Evolutionary conservation across 345 rosid genomes (phyloP).

Genomic region (Punica granatum): DNA sequence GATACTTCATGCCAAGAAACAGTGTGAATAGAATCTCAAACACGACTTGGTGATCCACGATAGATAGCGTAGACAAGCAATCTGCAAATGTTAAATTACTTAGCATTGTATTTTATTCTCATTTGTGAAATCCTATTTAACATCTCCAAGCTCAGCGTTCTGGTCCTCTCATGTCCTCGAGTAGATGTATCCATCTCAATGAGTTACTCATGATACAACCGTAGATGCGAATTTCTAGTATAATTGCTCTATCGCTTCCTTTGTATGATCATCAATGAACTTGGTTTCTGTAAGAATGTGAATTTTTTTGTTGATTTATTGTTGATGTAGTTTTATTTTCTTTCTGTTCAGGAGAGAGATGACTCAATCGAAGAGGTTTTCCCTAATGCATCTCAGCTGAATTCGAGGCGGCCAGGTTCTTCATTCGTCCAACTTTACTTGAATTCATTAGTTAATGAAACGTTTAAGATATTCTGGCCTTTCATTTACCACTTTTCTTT

Average conservation of each 20-base stretch:
- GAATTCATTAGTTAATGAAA: constrained; percentile 48
- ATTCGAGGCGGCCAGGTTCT: constrained; percentile 64
- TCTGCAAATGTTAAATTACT: neutral
- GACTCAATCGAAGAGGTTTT: constrained; percentile 50
- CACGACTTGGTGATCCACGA: neutral
- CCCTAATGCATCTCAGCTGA: constrained; percentile 44
- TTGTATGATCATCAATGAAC: neutral
- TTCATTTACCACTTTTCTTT: neutral
- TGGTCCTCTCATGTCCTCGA: neutral
- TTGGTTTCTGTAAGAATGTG: neutral
- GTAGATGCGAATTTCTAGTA: neutral
- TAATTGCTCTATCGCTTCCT: neutral
- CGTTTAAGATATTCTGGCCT: constrained; percentile 34
- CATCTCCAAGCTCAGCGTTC: too few species aligned
- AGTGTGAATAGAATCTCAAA: neutral
- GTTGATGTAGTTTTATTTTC: neutral
- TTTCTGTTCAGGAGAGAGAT: constrained; percentile 48
- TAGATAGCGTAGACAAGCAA: neutral
- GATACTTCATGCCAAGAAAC: neutral
- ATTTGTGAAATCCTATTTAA: too few species aligned
- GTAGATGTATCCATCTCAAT: neutral
- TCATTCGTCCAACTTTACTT: constrained; percentile 4
- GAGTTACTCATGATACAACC: too few species aligned
- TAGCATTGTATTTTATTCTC: too few species aligned
- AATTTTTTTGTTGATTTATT: neutral